These are phyloP conservation scores for Dioszegia hungarica DNA, from an alignment of 768 basidiomycete genomes.

Conservation along the genomic window DNA sequence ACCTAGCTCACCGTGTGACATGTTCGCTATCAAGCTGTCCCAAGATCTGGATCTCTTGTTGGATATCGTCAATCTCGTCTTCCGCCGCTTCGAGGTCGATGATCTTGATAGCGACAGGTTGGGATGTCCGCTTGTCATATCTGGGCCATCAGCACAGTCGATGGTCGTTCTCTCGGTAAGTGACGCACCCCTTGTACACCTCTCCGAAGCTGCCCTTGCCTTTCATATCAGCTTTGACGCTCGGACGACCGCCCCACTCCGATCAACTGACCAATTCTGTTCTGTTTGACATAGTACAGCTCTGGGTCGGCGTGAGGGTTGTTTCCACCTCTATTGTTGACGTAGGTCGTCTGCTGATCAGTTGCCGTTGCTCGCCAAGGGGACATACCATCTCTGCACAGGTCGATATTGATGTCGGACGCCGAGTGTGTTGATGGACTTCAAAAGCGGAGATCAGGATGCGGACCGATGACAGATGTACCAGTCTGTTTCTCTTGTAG, in stretches of 20 bases:
- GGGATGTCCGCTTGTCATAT: constrained; percentile 90
- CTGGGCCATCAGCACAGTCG: constrained; percentile 55
- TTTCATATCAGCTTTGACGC: constrained; percentile 45
- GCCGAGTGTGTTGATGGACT: no score
- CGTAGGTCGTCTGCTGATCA: constrained; percentile 25
- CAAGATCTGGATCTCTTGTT: constrained; percentile 97
- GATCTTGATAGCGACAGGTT: constrained; percentile 98
- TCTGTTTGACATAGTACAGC: constrained; percentile 93
- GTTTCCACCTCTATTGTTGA: not conserved
- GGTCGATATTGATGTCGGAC: no score
- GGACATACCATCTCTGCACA: not conserved
- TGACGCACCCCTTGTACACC: constrained; percentile 86
- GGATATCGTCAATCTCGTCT: constrained; percentile 98
- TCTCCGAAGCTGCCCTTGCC: constrained; percentile 99
- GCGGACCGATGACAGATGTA: no score
- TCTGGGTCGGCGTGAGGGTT: constrained; percentile 66
- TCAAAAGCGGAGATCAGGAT: no score
- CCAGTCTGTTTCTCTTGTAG: no score
- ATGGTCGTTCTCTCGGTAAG: not conserved
- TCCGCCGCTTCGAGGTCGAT: constrained; percentile 98
- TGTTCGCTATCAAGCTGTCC: constrained; percentile 92
- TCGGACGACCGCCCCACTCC: constrained; percentile 11
- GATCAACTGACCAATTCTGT: constrained; percentile 71
- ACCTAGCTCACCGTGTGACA: constrained; percentile 76
- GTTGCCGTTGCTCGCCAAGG: not conserved